These are phyloP conservation scores for Rutstroemia sydowiana DNA, from an alignment of 2,329 filamentous ascomycete species.

Conservation along the genomic window DNA sequence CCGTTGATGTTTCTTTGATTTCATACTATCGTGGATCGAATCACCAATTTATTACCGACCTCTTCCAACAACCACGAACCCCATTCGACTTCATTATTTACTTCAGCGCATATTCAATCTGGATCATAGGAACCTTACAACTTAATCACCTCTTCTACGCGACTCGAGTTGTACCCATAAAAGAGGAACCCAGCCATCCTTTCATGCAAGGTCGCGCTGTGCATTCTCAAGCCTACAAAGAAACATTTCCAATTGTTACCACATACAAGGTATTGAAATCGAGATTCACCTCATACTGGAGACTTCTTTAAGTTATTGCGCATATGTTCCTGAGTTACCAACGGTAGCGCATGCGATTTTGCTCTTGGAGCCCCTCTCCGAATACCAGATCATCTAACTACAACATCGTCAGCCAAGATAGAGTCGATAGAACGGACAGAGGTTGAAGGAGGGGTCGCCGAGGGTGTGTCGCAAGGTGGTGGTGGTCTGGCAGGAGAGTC, in stretches of 20 bases:
- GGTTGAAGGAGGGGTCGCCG: constrained; percentile 23
- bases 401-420: constrained; percentile 28
- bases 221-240: constrained; percentile 20
- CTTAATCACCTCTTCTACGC: constrained; percentile 1
- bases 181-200: constrained; percentile 17
- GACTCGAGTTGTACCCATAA: constrained; percentile 10
- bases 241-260: constrained; percentile 8
- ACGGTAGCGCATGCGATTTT: constrained; percentile 27
- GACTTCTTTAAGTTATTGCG: constrained; percentile 17
- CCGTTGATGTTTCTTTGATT: constrained; percentile 10
- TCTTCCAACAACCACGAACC: neutral
- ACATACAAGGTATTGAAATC: neutral
- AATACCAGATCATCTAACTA: constrained; percentile 6
- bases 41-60: neutral
- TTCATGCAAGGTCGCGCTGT: constrained; percentile 27
- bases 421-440: constrained; percentile 26
- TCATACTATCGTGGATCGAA: neutral
- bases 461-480: constrained; percentile 22
- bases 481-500: constrained; percentile 20
- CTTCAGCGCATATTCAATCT: constrained; percentile 1
- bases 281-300: neutral
- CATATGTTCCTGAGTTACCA: constrained; percentile 22
- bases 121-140: neutral
- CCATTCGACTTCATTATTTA: neutral
- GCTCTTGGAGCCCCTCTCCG: constrained; percentile 16